Conservation (phyloP, 2,329 filamentous ascomycete species). For the Colletotrichum coccodes region DNA sequence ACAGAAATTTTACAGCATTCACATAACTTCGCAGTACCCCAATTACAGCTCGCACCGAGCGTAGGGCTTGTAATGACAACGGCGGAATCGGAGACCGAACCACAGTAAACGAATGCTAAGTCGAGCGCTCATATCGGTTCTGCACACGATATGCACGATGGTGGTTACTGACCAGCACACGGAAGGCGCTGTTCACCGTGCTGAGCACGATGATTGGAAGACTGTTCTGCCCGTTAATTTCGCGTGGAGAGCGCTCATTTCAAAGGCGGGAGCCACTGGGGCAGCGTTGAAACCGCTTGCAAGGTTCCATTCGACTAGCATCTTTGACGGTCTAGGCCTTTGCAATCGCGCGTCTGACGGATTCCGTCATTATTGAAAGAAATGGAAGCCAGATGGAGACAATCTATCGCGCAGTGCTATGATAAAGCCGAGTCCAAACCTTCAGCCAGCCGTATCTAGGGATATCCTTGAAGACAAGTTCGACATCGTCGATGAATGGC, state of each 20-base stretch:
- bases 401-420: neutral
- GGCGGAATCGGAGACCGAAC: constrained; percentile 1
- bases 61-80: neutral
- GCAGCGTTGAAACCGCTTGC: constrained; percentile 11
- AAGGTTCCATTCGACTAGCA: constrained; percentile 10
- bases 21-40: neutral
- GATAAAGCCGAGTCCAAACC: neutral
- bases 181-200: neutral
- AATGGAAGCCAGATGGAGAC: neutral
- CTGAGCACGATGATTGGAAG: constrained; percentile 22
- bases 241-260: constrained; percentile 30
- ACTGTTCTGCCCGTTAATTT: constrained; percentile 24
- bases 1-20: constrained; percentile 9
- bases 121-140: constrained; percentile 6
- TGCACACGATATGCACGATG: neutral
- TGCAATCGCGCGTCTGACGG: neutral
- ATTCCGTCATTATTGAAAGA: constrained; percentile 6
- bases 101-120: neutral
- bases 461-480: neutral
- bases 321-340: neutral
- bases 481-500: neutral
- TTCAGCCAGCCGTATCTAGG: neutral
- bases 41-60: neutral
- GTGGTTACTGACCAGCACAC: constrained; percentile 1
- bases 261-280: constrained; percentile 18